Evolutionary conservation across 2,329 filamentous ascomycete genomes (phyloP), one percentile per base, ranked within the genome.

Genomic region (Fusarium nisikadoi): DNA sequence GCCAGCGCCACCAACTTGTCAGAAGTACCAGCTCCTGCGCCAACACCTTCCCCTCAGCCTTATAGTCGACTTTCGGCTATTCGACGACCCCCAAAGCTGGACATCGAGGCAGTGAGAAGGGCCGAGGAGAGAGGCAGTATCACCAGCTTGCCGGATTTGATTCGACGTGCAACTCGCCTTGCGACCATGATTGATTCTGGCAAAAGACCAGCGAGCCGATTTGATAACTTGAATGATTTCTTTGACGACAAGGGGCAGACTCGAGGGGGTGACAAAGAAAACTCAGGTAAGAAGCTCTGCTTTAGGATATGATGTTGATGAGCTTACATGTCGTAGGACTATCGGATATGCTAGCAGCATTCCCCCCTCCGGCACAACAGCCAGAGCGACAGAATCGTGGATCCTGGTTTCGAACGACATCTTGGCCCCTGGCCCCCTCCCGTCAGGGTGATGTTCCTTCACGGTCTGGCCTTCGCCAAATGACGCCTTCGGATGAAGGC

Each of bases 91-190:
- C 93, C 94, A 7, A 89, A 89, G 39, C 84, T 98, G 8, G 91
- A 98, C 78, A 92, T 98, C 29, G 91, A 95, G 77, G 93, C 93
- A 8, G 93, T 97, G 7, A 89, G 90, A 72, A 90, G 92, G 56
- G 93, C 93, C 20, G 94, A 98, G 80, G 89, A 92, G 3, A 90
- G 96, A 77, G 95, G 94, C 8, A 98, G 95, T 79, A 86, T 97
- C 71, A 98, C 96, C 3, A 98, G 95, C 81, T 84, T 99, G 65
- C 93, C 95, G 1, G 96, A 98, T 79, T 84, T 99, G 67, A 98
- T 99, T 74, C 88, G 90, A 77, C 90, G 96, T 75, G 96, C 96
- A 16, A 98, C 95, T 1, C 90, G 90, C 72, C 84, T 98, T 41
- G 95, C 95, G 20, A 90, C 93, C 0, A 94, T 97, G 81, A 91